Percentiles rank a stretch among this genome's conserved stretches.
Conservation (phyloP, 768 basidiomycete genomes). For the Butyriboletus loyo region DNA sequence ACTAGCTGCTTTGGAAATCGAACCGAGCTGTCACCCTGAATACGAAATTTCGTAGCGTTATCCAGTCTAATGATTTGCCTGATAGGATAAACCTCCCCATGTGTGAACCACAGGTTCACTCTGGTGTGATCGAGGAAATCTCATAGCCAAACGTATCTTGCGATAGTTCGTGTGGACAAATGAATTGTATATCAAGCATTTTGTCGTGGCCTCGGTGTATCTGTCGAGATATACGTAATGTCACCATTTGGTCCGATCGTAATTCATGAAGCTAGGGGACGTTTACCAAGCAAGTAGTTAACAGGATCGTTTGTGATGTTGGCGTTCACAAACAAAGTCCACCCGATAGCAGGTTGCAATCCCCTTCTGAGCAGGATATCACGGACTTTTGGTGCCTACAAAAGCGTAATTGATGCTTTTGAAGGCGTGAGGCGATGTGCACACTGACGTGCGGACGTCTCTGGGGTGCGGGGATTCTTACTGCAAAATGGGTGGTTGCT, state of each 20-base stretch:
- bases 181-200: background rate
- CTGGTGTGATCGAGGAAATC: background rate
- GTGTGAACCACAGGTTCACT: background rate
- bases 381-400: background rate
- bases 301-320: background rate
- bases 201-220: background rate
- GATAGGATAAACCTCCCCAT: background rate
- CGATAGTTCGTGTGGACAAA: background rate
- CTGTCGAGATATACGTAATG: background rate
- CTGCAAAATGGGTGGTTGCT: background rate
- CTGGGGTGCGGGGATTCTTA: background rate
- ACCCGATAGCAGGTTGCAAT: background rate
- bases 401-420: background rate
- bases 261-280: background rate
- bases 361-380: background rate
- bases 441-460: background rate
- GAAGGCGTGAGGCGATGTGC: background rate
- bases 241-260: background rate
- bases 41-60: background rate
- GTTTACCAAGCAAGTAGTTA: background rate
- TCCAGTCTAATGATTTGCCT: slow-evolving; percentile 3
- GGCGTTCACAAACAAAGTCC: background rate
- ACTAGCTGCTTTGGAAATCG: background rate
- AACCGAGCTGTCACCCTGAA: background rate
- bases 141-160: background rate